Evolutionary conservation across 177 flowering plant genomes (phyloP).

Genomic region (Tripterygium wilfordii): DNA sequence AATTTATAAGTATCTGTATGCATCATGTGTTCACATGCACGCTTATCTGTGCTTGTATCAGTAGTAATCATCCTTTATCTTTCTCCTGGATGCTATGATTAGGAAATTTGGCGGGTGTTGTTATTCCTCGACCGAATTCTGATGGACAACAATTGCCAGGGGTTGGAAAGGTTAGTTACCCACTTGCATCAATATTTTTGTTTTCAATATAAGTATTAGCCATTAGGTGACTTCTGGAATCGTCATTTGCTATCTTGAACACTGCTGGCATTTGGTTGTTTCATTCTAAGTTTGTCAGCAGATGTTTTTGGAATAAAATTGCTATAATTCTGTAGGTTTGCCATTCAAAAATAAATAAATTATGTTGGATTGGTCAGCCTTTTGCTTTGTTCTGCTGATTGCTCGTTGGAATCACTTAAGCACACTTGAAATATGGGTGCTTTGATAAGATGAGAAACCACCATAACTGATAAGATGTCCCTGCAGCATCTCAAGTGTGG

Average conservation of each 20-base stretch:
- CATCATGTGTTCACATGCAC: no score
- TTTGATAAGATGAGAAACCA: no score
- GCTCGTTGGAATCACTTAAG: no score
- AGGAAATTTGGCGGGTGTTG: conserved; percentile 60
- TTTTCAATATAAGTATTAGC: neutral
- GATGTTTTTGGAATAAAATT: conserved; percentile 92
- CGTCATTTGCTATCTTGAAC: neutral
- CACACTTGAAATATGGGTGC: no score
- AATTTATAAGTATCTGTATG: no score
- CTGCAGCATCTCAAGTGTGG: no score
- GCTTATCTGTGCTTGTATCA: conserved; percentile 11
- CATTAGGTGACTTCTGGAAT: neutral
- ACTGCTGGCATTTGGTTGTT: neutral
- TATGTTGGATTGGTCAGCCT: no score
- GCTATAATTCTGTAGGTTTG: no score
- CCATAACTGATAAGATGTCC: no score
- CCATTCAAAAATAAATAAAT: no score
- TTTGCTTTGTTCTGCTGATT: no score
- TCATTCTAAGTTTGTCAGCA: conserved; percentile 12
- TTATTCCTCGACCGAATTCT: conserved; percentile 71
- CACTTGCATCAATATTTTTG: neutral
- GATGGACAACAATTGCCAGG: conserved; percentile 46
- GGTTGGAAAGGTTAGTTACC: conserved; percentile 66
- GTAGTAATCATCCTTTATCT: neutral
- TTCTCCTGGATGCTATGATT: conserved; percentile 9